These are phyloP conservation scores for Hippophae tibetana DNA, from an alignment of 306 rosid species.

Conservation along the genomic window DNA sequence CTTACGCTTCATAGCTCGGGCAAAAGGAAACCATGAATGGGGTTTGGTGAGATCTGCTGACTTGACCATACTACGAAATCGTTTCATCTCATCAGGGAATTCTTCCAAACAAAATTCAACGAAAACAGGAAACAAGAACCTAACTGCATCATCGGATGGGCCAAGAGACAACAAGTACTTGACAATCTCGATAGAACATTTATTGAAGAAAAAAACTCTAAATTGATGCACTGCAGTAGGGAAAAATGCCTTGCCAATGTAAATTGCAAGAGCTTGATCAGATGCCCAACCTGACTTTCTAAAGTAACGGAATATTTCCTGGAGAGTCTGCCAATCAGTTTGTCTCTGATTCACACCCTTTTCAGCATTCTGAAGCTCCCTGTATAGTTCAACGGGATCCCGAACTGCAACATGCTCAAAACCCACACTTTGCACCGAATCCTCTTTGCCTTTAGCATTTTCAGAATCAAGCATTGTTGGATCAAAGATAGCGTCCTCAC, in stretches of 20 bases:
- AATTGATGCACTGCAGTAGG: constrained; percentile 71
- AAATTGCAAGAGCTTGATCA: constrained; percentile 84
- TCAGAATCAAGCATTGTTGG: constrained; percentile 19
- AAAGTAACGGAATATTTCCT: constrained; percentile 32
- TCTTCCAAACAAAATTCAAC: constrained; percentile 75
- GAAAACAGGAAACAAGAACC: constrained; percentile 76
- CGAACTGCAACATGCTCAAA: constrained; percentile 27
- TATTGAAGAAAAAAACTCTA: constrained; percentile 36
- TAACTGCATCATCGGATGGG: constrained; percentile 52
- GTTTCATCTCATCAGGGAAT: constrained; percentile 65
- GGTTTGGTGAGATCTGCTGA: constrained; percentile 84
- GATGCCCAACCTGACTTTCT: constrained; percentile 71
- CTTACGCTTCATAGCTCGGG: constrained; percentile 88
- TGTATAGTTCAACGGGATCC: constrained; percentile 54
- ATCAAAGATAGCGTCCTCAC: constrained; percentile 21
- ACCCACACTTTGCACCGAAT: constrained; percentile 18
- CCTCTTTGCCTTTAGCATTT: constrained; percentile 16
- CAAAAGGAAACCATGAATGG: constrained; percentile 90
- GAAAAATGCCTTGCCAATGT: constrained; percentile 78
- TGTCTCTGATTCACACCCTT: constrained; percentile 25
- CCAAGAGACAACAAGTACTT: constrained; percentile 55
- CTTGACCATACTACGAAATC: constrained; percentile 47
- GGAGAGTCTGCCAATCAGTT: constrained; percentile 34
- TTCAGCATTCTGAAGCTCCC: constrained; percentile 28
- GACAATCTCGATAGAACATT: constrained; percentile 42